phyloP scores from a whole-genome alignment of 192 early-diverging fungal species.

The Backusella sp. region DNA sequence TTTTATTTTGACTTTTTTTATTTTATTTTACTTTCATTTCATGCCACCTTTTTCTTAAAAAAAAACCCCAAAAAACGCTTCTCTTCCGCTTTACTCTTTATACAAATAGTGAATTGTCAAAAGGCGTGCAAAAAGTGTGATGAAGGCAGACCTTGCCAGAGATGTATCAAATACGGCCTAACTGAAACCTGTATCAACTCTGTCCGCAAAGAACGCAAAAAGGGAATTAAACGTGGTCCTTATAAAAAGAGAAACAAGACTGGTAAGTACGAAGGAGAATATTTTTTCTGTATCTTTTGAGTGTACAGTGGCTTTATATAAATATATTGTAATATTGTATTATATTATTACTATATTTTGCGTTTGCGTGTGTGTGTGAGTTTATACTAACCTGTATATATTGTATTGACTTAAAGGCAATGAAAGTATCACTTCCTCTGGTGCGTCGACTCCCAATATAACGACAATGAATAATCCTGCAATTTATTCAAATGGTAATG shows the following conservation, averaged over 20 bases:
- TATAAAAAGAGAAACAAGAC: constrained; percentile 59
- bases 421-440: constrained; percentile 11
- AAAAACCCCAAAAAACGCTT: neutral
- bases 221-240: constrained; percentile 81
- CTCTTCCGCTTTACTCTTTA: neutral
- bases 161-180: constrained; percentile 74
- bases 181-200: constrained; percentile 71
- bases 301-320: neutral
- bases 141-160: constrained; percentile 73
- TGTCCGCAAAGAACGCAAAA: constrained; percentile 75
- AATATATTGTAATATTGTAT: neutral
- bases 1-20: neutral
- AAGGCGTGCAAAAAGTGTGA: constrained; percentile 92
- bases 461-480: constrained; percentile 1
- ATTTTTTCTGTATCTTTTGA: neutral
- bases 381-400: neutral
- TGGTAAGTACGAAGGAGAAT: neutral
- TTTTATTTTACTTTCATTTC: neutral
- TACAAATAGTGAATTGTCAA: constrained; percentile 70
- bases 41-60: neutral
- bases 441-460: neutral
- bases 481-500: constrained; percentile 2
- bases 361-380: neutral
- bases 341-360: neutral
- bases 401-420: neutral